Conservation (phyloP, 257 asterid species). For the Gentiana straminea region DNA sequence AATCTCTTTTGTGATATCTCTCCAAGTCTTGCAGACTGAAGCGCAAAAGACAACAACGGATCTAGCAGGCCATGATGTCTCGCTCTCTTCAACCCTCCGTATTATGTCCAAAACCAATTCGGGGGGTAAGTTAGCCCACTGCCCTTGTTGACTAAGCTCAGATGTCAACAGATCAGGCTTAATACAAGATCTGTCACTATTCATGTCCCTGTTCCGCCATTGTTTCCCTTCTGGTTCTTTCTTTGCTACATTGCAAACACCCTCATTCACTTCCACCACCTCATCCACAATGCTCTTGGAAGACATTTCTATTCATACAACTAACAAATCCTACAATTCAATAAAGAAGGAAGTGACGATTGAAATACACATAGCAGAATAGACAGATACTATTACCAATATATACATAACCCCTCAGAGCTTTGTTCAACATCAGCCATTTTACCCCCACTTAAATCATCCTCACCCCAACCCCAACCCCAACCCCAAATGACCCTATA, state of each 20-base stretch:
- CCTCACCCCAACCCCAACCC: no score
- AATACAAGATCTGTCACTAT: constrained; percentile 46
- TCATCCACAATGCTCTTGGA: constrained; percentile 74
- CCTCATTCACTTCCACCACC: constrained; percentile 66
- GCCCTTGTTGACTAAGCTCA: constrained; percentile 63
- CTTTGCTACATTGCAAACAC: constrained; percentile 61
- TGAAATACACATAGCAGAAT: no score
- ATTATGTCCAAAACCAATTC: constrained; percentile 85
- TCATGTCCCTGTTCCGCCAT: constrained; percentile 54
- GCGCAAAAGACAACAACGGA: constrained; percentile 76
- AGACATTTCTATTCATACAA: constrained; percentile 39
- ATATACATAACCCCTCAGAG: no score
- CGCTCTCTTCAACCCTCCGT: constrained; percentile 81
- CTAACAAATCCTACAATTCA: constrained; percentile 15
- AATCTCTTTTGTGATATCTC: constrained; percentile 80
- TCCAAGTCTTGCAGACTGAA: constrained; percentile 89
- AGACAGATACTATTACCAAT: no score
- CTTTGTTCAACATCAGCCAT: no score
- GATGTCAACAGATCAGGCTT: constrained; percentile 51
- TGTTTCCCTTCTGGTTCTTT: constrained; percentile 50
- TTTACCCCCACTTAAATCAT: no score
- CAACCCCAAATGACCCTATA: no score
- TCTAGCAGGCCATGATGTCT: constrained; percentile 88
- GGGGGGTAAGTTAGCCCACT: constrained; percentile 88
- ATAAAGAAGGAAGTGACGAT: background rate